Evolutionary conservation across 169 alveolate genomes (phyloP).

Genomic region (Cryptosporidium muris): DNA sequence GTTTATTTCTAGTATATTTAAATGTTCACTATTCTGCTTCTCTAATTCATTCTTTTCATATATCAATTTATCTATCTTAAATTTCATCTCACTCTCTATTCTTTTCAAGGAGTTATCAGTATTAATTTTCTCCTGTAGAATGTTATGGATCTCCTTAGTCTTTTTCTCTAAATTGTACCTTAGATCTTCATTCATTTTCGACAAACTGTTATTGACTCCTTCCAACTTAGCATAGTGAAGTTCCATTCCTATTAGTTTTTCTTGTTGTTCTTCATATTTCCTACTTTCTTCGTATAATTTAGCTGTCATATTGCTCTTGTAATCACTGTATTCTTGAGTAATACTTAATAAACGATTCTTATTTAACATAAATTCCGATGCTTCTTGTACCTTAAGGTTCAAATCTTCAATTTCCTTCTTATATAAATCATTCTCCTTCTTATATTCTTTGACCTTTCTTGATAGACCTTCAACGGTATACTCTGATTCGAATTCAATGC

Average conservation of each 20-base stretch:
- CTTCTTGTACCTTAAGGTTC: constrained; percentile 21
- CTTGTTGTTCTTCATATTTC: constrained; percentile 22
- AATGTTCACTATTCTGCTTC: neutral
- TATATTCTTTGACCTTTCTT: constrained; percentile 11
- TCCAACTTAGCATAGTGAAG: constrained; percentile 8
- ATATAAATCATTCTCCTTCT: constrained; percentile 12
- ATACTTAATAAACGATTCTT: constrained; percentile 22
- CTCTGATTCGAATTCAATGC: constrained; percentile 50
- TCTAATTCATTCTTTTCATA: constrained; percentile 21
- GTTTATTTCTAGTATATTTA: neutral
- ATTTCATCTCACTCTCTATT: constrained; percentile 8
- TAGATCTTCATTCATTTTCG: constrained; percentile 38
- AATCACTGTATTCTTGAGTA: constrained; percentile 27
- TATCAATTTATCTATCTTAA: neutral
- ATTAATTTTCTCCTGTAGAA: constrained; percentile 5
- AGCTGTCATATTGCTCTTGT: constrained; percentile 7
- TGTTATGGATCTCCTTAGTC: constrained; percentile 18
- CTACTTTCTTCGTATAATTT: constrained; percentile 24
- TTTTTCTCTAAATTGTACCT: neutral
- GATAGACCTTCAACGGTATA: constrained; percentile 54
- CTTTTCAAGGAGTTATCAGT: neutral
- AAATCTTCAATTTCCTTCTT: constrained; percentile 46
- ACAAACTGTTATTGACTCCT: neutral
- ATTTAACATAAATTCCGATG: constrained; percentile 25
- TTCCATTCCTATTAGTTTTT: constrained; percentile 36